Conservation (phyloP, 2,329 filamentous ascomycete genomes). For the Xylaria sp. region DNA sequence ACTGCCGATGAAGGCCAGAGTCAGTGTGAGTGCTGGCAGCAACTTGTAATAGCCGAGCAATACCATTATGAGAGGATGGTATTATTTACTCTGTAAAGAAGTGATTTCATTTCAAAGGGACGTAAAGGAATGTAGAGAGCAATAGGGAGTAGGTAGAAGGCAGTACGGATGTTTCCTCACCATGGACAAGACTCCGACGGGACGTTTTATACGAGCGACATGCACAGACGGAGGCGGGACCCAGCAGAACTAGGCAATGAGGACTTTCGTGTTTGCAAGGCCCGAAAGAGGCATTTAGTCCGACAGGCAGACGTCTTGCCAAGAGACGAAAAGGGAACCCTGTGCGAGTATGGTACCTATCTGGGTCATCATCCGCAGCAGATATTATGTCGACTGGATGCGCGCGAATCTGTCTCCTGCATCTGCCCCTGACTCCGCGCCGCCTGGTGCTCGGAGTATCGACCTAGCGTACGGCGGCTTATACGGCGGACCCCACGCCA, state of each 20-base stretch:
- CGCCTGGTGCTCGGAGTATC: too few relatives aligned
- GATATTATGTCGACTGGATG: too few relatives aligned
- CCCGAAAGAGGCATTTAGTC: neutral
- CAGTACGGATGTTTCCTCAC: too few relatives aligned
- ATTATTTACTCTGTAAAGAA: neutral
- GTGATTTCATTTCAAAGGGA: neutral
- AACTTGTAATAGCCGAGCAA: neutral
- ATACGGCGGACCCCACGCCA: too few relatives aligned
- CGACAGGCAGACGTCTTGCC: neutral
- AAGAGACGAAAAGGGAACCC: neutral
- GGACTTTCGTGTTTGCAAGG: neutral
- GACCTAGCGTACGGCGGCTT: too few relatives aligned
- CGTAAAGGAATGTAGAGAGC: neutral
- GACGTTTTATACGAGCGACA: too few relatives aligned
- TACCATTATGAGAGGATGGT: conserved; percentile 2
- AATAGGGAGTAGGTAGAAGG: too few relatives aligned
- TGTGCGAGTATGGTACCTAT: neutral
- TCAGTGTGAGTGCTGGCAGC: conserved; percentile 1
- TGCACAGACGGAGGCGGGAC: too few relatives aligned
- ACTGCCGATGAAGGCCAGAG: conserved; percentile 10
- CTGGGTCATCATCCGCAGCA: too few relatives aligned
- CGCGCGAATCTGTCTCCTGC: too few relatives aligned
- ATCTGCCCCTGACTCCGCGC: too few relatives aligned
- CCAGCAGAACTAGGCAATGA: neutral
- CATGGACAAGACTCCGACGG: too few relatives aligned